Percentiles rank a stretch among this genome's conserved stretches.
Conservation (phyloP, 2,329 filamentous ascomycete genomes). For the Hypomyces perniciosus region DNA sequence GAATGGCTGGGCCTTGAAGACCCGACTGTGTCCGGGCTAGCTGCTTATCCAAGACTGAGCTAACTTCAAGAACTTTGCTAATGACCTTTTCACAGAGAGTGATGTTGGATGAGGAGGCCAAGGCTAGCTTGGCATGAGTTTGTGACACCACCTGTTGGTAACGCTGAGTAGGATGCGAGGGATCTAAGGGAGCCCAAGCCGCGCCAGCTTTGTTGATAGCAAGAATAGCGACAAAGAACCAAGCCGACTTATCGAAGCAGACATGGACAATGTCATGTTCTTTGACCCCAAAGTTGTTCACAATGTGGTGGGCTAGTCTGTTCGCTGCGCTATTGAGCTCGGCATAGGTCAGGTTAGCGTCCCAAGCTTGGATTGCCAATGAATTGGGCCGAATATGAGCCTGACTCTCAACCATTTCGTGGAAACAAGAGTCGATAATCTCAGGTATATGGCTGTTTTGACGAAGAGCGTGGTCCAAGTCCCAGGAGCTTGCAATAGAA, state of each 20-base stretch:
- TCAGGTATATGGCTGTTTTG: constrained; percentile 9
- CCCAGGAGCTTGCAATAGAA: background rate
- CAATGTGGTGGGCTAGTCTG: constrained; percentile 7
- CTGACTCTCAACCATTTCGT: constrained; percentile 8
- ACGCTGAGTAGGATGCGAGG: constrained; percentile 12
- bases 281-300: constrained; percentile 2
- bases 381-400: constrained; percentile 4
- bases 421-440: constrained; percentile 9
- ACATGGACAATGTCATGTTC: constrained; percentile 17
- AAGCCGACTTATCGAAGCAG: constrained; percentile 25
- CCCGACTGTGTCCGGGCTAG: background rate
- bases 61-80: constrained; percentile 7
- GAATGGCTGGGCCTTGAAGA: background rate
- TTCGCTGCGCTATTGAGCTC: constrained; percentile 6
- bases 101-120: constrained; percentile 10
- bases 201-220: constrained; percentile 18
- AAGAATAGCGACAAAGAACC: constrained; percentile 15
- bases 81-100: constrained; percentile 16
- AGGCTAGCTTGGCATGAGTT: constrained; percentile 5
- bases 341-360: constrained; percentile 10
- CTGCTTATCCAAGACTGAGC: background rate
- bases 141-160: constrained; percentile 9
- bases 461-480: background rate
- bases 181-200: constrained; percentile 16
- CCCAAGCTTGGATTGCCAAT: constrained; percentile 13